phyloP scores from a whole-genome alignment of 2,329 filamentous ascomycete genomes.

The Monosporascus sp. region DNA sequence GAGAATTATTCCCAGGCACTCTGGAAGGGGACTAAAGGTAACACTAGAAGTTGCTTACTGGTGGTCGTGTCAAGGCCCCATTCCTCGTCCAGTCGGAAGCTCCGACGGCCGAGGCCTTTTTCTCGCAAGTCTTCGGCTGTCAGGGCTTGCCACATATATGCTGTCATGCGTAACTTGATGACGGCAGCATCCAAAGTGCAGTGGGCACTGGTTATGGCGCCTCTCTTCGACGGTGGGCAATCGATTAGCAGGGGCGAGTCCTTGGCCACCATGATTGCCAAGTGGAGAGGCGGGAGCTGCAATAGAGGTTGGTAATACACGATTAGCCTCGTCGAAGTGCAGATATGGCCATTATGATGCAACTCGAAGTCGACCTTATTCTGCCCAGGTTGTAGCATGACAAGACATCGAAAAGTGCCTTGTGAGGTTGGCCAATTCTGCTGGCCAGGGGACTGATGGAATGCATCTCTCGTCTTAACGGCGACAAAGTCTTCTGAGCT shows the following conservation, averaged over 20 bases:
- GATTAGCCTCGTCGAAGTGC: neutral
- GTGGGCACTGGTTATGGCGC: constrained; percentile 46
- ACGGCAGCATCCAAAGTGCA: constrained; percentile 57
- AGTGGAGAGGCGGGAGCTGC: constrained; percentile 59
- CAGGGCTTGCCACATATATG: constrained; percentile 73
- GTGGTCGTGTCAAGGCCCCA: constrained; percentile 58
- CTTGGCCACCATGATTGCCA: constrained; percentile 64
- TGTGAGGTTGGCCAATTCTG: constrained; percentile 9
- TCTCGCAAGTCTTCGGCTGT: constrained; percentile 71
- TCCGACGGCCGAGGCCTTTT: constrained; percentile 63
- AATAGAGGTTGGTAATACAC: constrained; percentile 49
- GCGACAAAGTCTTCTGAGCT: constrained; percentile 5
- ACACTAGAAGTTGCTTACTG: neutral
- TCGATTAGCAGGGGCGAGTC: constrained; percentile 67
- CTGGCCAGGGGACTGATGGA: neutral
- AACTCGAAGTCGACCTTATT: constrained; percentile 8
- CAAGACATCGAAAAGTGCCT: constrained; percentile 6
- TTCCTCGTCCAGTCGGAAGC: constrained; percentile 70
- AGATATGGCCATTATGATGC: neutral
- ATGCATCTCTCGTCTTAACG: constrained; percentile 4
- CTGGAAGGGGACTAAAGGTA: no score
- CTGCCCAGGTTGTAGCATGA: constrained; percentile 9
- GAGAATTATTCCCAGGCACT: no score
- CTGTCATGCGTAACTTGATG: constrained; percentile 67
- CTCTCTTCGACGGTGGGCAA: constrained; percentile 56